Conservation (phyloP, 306 rosid species). For the Castanea mollissima region DNA sequence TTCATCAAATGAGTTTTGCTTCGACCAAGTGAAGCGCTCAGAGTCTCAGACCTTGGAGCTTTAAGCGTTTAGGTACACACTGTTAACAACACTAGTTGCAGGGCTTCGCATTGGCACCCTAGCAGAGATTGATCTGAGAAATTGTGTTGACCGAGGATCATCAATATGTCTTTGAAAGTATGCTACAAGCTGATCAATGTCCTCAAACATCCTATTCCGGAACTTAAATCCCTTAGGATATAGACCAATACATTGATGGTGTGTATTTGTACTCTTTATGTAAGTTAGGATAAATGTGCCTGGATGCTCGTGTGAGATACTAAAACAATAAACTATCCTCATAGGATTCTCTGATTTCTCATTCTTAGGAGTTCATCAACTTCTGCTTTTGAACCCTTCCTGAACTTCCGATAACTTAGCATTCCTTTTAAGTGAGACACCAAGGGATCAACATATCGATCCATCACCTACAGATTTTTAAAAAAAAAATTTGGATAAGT, state of each 20-base stretch:
- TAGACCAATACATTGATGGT: constrained; percentile 96
- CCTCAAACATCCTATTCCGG: constrained; percentile 92
- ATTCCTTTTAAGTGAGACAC: constrained; percentile 80
- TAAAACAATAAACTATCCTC: constrained; percentile 88
- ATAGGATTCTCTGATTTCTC: constrained; percentile 80
- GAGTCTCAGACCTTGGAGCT: too few relatives aligned
- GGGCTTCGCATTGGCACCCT: constrained; percentile 99
- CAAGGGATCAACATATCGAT: constrained; percentile 95
- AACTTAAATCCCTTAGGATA: constrained; percentile 97
- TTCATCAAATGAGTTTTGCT: too few relatives aligned
- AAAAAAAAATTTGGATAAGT: too few relatives aligned
- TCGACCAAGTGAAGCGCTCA: too few relatives aligned
- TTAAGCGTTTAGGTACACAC: too few relatives aligned
- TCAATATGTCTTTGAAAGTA: constrained; percentile 88
- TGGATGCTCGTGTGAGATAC: constrained; percentile 92
- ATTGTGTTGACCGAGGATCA: constrained; percentile 79
- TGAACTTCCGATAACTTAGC: constrained; percentile 87
- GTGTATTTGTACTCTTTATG: constrained; percentile 88
- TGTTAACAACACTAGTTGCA: constrained; percentile 42
- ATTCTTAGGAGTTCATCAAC: constrained; percentile 80
- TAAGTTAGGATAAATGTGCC: constrained; percentile 90
- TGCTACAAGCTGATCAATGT: constrained; percentile 88
- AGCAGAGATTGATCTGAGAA: constrained; percentile 95
- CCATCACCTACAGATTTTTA: constrained; percentile 67
- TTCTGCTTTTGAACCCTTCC: constrained; percentile 78